Evolutionary conservation across 495 filamentous ascomycete genomes (phyloP).

Genomic region (Sporormia fimetaria): DNA sequence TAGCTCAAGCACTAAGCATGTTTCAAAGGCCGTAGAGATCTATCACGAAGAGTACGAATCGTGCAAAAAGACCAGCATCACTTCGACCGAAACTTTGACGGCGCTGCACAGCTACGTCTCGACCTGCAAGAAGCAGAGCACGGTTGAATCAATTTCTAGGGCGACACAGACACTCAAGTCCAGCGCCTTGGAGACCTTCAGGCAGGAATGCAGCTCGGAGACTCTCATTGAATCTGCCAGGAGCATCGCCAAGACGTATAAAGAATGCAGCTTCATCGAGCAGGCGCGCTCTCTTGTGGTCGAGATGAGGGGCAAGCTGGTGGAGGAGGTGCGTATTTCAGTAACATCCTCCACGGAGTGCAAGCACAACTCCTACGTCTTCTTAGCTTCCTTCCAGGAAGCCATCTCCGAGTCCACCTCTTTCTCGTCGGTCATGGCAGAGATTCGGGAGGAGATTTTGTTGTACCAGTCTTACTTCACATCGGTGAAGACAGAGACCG

Average conservation of each 20-base stretch:
- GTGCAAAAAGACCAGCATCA: constrained; percentile 7
- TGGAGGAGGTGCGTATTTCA: constrained; percentile 32
- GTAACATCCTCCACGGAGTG: constrained; percentile 32
- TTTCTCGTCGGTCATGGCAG: constrained; percentile 47
- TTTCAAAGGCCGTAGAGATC: constrained; percentile 17
- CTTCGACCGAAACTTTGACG: constrained; percentile 15
- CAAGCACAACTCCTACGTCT: constrained; percentile 41
- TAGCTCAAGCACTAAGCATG: constrained; percentile 27
- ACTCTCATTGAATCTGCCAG: constrained; percentile 17
- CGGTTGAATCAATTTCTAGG: constrained; percentile 13
- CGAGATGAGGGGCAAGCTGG: constrained; percentile 45
- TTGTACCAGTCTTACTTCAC: constrained; percentile 47
- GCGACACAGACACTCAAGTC: constrained; percentile 11
- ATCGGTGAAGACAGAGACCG: constrained; percentile 21
- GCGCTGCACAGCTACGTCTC: constrained; percentile 9
- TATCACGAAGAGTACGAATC: constrained; percentile 14
- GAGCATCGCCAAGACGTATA: constrained; percentile 41
- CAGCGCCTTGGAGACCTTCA: constrained; percentile 41
- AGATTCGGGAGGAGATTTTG: constrained; percentile 45
- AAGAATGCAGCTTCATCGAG: constrained; percentile 40
- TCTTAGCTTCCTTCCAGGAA: constrained; percentile 51
- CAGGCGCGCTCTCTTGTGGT: constrained; percentile 45
- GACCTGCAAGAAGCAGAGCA: constrained; percentile 22
- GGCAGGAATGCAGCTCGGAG: constrained; percentile 26
- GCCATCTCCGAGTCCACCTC: constrained; percentile 27